These are phyloP conservation scores for Hymenoscyphus scutula DNA, from an alignment of 2,329 filamentous ascomycete species.

Conservation along the genomic window DNA sequence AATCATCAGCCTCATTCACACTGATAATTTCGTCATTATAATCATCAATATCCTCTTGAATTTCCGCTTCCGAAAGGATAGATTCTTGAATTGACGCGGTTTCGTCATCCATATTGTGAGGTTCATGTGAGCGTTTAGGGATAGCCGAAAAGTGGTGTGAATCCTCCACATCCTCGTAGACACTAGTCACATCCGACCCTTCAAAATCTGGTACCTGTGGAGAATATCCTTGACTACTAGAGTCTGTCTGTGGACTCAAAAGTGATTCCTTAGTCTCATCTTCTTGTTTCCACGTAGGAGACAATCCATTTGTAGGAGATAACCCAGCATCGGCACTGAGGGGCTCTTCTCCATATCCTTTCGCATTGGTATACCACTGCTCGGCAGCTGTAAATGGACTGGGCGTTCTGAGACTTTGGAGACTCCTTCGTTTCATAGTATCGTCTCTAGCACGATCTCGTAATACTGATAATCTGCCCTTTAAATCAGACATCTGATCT, in stretches of 20 bases:
- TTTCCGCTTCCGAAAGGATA: slow-evolving; percentile 22
- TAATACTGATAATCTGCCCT: slow-evolving; percentile 65
- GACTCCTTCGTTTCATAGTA: slow-evolving; percentile 58
- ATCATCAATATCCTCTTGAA: slow-evolving; percentile 40
- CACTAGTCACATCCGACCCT: slow-evolving; percentile 29
- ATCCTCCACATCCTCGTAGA: slow-evolving; percentile 34
- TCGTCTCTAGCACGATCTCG: slow-evolving; percentile 64
- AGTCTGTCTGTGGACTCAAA: slow-evolving; percentile 1
- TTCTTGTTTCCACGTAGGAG: slow-evolving; percentile 28
- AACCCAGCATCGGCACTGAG: slow-evolving; percentile 32
- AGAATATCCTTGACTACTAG: slow-evolving; percentile 4
- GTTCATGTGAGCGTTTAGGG: slow-evolving; percentile 14
- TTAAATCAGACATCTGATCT: slow-evolving; percentile 66
- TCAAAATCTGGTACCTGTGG: slow-evolving; percentile 20
- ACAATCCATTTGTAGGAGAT: slow-evolving; percentile 13
- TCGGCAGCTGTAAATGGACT: slow-evolving; percentile 42
- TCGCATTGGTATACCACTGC: slow-evolving; percentile 35
- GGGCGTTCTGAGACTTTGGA: slow-evolving; percentile 59
- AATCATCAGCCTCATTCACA: slow-evolving; percentile 39
- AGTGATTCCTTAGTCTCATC: slow-evolving; percentile 14
- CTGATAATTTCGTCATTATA: slow-evolving; percentile 38
- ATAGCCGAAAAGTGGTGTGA: slow-evolving; percentile 14
- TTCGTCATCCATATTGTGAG: slow-evolving; percentile 16
- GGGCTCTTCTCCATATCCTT: slow-evolving; percentile 25
- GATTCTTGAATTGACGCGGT: slow-evolving; percentile 11